phyloP scores from a whole-genome alignment of 805 yeast genomes.

The Metschnikowia kofuensis region DNA sequence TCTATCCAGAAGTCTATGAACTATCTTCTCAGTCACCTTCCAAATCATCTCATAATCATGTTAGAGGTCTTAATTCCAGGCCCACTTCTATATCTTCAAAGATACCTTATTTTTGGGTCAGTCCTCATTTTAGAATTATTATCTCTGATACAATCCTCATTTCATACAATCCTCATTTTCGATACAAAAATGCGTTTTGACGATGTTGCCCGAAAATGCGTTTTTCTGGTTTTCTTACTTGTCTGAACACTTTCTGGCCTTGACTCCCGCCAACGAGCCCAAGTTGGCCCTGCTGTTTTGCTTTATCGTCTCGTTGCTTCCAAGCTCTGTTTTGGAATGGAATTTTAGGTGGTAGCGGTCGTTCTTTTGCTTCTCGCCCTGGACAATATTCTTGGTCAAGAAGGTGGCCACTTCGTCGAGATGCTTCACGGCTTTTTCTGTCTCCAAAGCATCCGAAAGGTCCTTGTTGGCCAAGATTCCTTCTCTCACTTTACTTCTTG shows the following conservation, averaged over 20 bases:
- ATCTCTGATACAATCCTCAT: no score
- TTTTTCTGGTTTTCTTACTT: neutral
- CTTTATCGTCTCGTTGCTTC: slow-evolving; percentile 82
- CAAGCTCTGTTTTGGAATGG: slow-evolving; percentile 81
- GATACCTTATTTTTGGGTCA: no score
- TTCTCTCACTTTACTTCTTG: slow-evolving; percentile 56
- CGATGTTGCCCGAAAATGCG: no score
- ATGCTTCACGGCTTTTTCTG: slow-evolving; percentile 31
- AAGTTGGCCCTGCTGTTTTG: slow-evolving; percentile 41
- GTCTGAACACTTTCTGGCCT: slow-evolving; percentile 36
- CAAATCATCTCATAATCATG: no score
- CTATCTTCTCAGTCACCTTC: no score
- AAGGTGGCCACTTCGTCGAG: slow-evolving; percentile 71
- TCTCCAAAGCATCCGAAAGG: slow-evolving; percentile 37
- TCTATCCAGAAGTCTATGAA: no score
- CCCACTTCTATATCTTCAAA: no score
- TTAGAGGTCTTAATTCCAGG: no score
- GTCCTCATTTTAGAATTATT: no score
- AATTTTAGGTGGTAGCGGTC: slow-evolving; percentile 57
- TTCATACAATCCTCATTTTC: no score
- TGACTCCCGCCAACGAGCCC: slow-evolving; percentile 50
- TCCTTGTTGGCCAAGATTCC: slow-evolving; percentile 43
- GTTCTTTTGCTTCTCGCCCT: slow-evolving; percentile 55
- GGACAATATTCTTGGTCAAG: slow-evolving; percentile 77
- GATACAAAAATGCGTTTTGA: no score